Evolutionary conservation across 257 asterid species (phyloP), one percentile per base, ranked within the genome.

Genomic region (Nicotiana knightiana): DNA sequence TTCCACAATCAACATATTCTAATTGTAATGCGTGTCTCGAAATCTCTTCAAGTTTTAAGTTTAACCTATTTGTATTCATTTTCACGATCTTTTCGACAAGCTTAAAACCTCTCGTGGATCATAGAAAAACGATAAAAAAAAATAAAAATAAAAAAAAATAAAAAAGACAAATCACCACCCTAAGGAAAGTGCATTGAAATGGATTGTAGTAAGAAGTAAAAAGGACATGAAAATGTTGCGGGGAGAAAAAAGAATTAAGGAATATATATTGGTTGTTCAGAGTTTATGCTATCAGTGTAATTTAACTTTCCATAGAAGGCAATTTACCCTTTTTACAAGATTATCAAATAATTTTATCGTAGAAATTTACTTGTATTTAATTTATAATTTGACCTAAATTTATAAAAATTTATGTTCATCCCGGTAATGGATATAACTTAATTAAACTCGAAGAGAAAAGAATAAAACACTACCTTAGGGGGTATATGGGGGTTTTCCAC

Each of bases 401-500:
- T 65, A 5, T 12, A 65, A 65, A 9, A 6, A 21, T 35, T 65
- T 9, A 32, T 32, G 33, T 21, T 9, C 12, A 64, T 21, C 1
- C 18, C 71, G 35, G 0, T 21, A 65, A 7, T 17, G 26, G 4
- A 65, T 35, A 65, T 35, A 35, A 21, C 5, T 21, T 65, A 24
- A 32, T 32, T 32, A 32, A 32, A 64, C 28, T 67, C 24, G 5
- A 6, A 54, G 61, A 54, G 4, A 1, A 54, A 54, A 54, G 61
- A 54, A 7, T 24, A 66, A n/a, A 91, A 43, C 0, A 43, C 9
- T 43, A 15, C 93, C 94, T 90, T 89, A 17, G 89, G 96, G 66
- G 97, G 95, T 39, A 89, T 33, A 46, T 80, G 89, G 32, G 91
- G 92, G 82, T 89, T 90, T 61, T 92, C 90, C 1, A 92, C 87